Evolutionary conservation across 805 yeast genomes (phyloP), one percentile per base, ranked within the genome.

Genomic region (Candida golubevii): DNA sequence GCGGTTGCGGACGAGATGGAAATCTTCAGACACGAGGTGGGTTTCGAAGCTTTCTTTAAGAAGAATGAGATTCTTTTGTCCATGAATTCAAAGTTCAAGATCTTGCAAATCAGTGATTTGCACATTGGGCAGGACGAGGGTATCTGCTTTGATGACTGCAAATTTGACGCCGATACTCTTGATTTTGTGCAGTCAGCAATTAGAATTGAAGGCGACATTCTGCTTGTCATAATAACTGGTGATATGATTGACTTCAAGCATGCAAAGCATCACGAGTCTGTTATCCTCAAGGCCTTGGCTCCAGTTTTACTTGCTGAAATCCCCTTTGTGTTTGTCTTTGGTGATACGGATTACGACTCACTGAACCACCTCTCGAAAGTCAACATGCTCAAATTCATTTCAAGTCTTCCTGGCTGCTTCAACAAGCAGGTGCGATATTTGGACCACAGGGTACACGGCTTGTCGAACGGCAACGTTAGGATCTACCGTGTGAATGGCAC

Each of bases 61-160:
- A 36, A 43, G 33, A 47, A 51, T 30, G 58, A 47, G 34, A 38
- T 50, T 12, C 38, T 59, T n/a, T 18, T 48, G 15, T 51, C 57
- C 28, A 29, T 46, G 4, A 45, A 47, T 23, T 41, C 51, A 8
- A 58, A 56, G 8, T 66, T 65, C 47, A 68, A 63, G 49, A 50
- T 70, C 12, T 47, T 70, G 36, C 75, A 70, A 48, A 35, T 70
- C 28, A 61, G 69, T 31, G 75, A 71, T 49, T 53, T 69, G 42
- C 75, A 70, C 49, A 64, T 66, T 46, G 67, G 71, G 15, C 63
- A 60, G 39, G 55, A 58, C 44, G 41, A 47, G 26, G 70, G 66
- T 6, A 40, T 43, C 1, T 58, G 61, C 41, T 44, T 40, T 12
- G 53, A 53, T 18, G 45, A 45, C 15, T 58, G 66, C 42, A 58